These are phyloP conservation scores for Mortierella sp. DNA, from an alignment of 371 early-diverging fungal genomes.

Conservation along the genomic window DNA sequence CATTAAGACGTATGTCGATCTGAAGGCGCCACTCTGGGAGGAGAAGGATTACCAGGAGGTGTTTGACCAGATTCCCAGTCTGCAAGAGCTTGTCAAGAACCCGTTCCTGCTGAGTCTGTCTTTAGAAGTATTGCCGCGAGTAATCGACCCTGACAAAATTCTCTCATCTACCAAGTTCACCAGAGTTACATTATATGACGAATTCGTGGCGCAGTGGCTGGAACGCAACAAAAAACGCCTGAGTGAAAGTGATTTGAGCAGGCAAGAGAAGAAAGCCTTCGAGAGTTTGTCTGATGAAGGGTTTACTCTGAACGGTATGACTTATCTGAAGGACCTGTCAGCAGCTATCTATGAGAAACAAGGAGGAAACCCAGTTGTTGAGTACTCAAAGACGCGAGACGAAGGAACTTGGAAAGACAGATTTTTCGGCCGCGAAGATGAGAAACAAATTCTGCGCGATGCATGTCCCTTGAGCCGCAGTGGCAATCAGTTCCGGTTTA, in stretches of 20 bases:
- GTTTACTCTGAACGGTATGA: background rate
- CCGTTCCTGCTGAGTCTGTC: slow-evolving; percentile 13
- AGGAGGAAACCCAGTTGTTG: background rate
- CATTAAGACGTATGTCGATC: background rate
- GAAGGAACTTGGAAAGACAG: background rate
- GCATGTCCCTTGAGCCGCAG: background rate
- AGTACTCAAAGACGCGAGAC: background rate
- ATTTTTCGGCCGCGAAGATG: background rate
- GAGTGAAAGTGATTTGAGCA: background rate
- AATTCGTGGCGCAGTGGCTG: slow-evolving; percentile 7
- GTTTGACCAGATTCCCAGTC: background rate
- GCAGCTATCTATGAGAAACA: background rate
- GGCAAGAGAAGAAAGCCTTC: background rate
- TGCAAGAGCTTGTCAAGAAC: slow-evolving; percentile 15
- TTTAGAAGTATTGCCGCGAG: background rate
- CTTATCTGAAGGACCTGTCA: background rate
- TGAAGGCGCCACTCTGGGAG: background rate
- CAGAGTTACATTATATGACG: slow-evolving; percentile 15
- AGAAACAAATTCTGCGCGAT: background rate
- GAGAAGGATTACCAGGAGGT: slow-evolving; percentile 4
- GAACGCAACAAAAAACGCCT: background rate
- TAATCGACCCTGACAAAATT: background rate
- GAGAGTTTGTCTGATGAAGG: background rate
- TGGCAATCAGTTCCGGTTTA: slow-evolving; percentile 3
- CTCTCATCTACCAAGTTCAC: slow-evolving; percentile 6